Percentiles rank a stretch among this genome's conserved stretches.
Evolutionary conservation across 1,284 basidiomycete genomes (phyloP).

Genomic region (Phlebopus sp.): DNA sequence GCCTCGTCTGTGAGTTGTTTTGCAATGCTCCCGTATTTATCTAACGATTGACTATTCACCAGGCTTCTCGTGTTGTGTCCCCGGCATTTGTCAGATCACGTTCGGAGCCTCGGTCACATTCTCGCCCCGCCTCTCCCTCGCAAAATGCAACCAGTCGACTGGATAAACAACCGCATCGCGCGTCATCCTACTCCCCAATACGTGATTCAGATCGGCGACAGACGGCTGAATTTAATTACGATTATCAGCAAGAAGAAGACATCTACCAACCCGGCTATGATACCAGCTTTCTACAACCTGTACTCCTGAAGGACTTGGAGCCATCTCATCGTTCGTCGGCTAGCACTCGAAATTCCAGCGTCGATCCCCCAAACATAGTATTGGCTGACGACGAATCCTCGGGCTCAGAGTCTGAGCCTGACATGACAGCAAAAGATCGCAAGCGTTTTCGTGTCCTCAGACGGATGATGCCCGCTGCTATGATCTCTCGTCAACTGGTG

Average conservation of each 20-base stretch:
- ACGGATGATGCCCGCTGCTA: slow-evolving; percentile 45
- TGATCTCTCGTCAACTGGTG: slow-evolving; percentile 36
- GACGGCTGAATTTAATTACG: slow-evolving; percentile 13
- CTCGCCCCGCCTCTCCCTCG: slow-evolving; percentile 3
- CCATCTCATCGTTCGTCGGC: slow-evolving; percentile 17
- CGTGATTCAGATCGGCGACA: not conserved
- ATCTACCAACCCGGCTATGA: slow-evolving; percentile 10
- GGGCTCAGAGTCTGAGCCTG: slow-evolving; percentile 5
- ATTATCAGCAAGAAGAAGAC: slow-evolving; percentile 17
- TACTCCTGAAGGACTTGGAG: slow-evolving; percentile 5
- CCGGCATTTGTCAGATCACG: slow-evolving; percentile 7
- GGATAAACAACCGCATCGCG: slow-evolving; percentile 1
- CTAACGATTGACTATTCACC: slow-evolving; percentile 2
- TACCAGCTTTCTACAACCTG: slow-evolving; percentile 6
- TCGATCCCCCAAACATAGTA: slow-evolving; percentile 14
- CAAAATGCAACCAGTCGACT: slow-evolving; percentile 2
- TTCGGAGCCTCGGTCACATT: slow-evolving; percentile 12
- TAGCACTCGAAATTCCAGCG: slow-evolving; percentile 22
- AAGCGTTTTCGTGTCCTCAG: slow-evolving; percentile 35
- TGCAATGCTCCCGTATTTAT: not conserved
- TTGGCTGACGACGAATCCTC: slow-evolving; percentile 15
- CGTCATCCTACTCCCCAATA: slow-evolving; percentile 11
- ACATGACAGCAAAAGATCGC: slow-evolving; percentile 29
- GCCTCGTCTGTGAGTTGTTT: slow-evolving; percentile 7
- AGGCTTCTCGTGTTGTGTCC: slow-evolving; percentile 10